Percentiles rank a stretch among this genome's conserved stretches.
phyloP scores from a whole-genome alignment of 2,329 filamentous ascomycete genomes.

The Rhynchosporium secalis region DNA sequence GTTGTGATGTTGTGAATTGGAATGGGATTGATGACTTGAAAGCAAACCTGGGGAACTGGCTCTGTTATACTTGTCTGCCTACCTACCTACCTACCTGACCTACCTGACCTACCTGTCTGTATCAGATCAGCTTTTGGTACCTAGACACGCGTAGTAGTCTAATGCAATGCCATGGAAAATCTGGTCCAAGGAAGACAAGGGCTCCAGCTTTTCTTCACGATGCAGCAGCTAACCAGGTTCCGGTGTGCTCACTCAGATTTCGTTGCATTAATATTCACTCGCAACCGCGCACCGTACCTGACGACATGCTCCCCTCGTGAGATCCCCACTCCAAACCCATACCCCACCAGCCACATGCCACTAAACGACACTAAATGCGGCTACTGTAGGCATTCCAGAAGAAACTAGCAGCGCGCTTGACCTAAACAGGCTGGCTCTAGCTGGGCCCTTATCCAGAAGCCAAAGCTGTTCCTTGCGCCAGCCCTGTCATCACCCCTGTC shows the following conservation, averaged over 20 bases:
- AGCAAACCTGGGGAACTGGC: slow-evolving; percentile 3
- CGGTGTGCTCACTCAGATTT: too few relatives aligned
- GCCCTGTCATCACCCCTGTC: not conserved
- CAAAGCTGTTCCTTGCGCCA: not conserved
- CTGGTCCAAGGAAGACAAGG: not conserved
- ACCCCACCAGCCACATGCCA: not conserved
- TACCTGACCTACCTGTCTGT: too few relatives aligned
- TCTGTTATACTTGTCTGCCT: not conserved
- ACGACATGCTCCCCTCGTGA: slow-evolving; percentile 2
- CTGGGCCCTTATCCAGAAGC: not conserved
- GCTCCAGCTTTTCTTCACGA: too few relatives aligned
- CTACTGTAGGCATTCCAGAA: slow-evolving; percentile 11
- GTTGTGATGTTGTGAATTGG: not conserved
- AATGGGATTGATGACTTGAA: not conserved
- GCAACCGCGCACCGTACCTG: not conserved
- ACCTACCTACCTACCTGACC: too few relatives aligned
- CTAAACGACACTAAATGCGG: not conserved
- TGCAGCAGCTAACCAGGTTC: not conserved
- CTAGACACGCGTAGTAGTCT: too few relatives aligned
- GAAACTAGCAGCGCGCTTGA: not conserved
- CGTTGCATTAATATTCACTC: too few relatives aligned
- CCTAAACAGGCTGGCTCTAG: not conserved
- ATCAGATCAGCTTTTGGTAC: too few relatives aligned
- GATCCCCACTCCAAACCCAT: not conserved
- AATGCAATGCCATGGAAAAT: not conserved